Evolutionary conservation across 2,329 filamentous ascomycete genomes (phyloP).

Genomic region (Botryotinia calthae): DNA sequence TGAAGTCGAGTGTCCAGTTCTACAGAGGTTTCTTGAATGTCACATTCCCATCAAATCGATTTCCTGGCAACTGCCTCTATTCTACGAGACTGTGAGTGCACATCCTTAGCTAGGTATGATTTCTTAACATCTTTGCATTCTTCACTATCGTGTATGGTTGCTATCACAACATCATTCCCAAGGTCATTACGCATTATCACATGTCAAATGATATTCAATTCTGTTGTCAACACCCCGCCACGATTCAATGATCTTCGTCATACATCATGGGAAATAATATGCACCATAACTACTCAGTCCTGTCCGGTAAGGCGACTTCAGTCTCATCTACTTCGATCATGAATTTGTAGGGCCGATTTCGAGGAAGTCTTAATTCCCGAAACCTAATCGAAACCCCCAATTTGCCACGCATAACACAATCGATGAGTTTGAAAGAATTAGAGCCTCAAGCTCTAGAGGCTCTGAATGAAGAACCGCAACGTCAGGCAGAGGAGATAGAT

Average conservation of each 20-base stretch:
- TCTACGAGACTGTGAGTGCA: not conserved
- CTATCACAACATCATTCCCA: not conserved
- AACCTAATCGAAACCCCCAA: not conserved
- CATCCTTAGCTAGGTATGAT: not conserved
- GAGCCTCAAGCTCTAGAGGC: not conserved
- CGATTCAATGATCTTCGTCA: not conserved
- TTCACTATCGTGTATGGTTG: not conserved
- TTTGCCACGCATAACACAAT: not conserved
- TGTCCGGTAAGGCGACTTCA: not conserved
- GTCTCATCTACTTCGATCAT: not conserved
- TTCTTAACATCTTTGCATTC: not conserved
- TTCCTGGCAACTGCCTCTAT: not conserved
- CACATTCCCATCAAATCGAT: not conserved
- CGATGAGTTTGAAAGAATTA: not conserved
- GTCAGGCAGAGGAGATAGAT: not conserved
- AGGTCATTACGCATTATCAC: conserved; percentile 7
- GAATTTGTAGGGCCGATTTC: not conserved
- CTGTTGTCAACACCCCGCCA: not conserved
- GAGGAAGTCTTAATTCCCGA: not conserved
- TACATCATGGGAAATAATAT: not conserved
- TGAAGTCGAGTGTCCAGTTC: not conserved
- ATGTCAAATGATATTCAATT: conserved; percentile 4
- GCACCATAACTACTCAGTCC: not conserved
- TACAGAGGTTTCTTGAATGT: not conserved
- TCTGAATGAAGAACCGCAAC: not conserved